These are phyloP conservation scores for Ceratocystis diversiconidia DNA, from an alignment of 2,329 filamentous ascomycete genomes.

Conservation along the genomic window DNA sequence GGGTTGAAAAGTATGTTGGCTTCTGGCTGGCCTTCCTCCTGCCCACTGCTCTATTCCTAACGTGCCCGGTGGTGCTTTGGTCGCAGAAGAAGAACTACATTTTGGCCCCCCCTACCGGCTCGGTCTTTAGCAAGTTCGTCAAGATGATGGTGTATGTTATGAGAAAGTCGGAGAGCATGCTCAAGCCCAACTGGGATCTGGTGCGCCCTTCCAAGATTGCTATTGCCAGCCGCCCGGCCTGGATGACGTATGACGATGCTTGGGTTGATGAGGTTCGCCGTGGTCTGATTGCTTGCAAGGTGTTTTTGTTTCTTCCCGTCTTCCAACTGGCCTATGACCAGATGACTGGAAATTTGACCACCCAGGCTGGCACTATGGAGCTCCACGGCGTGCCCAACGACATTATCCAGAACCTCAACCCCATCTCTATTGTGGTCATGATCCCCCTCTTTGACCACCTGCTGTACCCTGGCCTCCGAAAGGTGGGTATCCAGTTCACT, in stretches of 20 bases:
- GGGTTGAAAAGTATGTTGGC: constrained; percentile 60
- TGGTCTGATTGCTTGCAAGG: constrained; percentile 53
- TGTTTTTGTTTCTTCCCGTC: constrained; percentile 55
- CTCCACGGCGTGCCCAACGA: constrained; percentile 64
- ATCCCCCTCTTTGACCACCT: constrained; percentile 56
- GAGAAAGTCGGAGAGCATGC: constrained; percentile 48
- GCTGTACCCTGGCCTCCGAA: constrained; percentile 55
- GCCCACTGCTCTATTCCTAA: constrained; percentile 49
- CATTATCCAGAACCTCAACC: constrained; percentile 60
- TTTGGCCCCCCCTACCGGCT: constrained; percentile 53
- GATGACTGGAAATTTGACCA: constrained; percentile 45
- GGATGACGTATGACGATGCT: constrained; percentile 73
- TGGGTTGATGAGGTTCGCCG: constrained; percentile 70
- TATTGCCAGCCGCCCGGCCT: constrained; percentile 41
- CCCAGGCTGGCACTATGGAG: constrained; percentile 52
- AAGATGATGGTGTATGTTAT: constrained; percentile 45
- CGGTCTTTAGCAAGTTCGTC: constrained; percentile 53
- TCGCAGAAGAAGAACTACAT: constrained; percentile 48
- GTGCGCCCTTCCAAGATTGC: constrained; percentile 53
- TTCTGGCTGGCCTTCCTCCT: constrained; percentile 61
- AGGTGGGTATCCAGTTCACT: constrained; percentile 49
- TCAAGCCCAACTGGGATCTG: constrained; percentile 52
- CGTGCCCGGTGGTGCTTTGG: constrained; percentile 47
- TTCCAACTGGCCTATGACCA: constrained; percentile 47
- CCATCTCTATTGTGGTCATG: constrained; percentile 60